These are phyloP conservation scores for Raphanus sativus DNA, from an alignment of 345 rosid genomes.

Conservation along the genomic window DNA sequence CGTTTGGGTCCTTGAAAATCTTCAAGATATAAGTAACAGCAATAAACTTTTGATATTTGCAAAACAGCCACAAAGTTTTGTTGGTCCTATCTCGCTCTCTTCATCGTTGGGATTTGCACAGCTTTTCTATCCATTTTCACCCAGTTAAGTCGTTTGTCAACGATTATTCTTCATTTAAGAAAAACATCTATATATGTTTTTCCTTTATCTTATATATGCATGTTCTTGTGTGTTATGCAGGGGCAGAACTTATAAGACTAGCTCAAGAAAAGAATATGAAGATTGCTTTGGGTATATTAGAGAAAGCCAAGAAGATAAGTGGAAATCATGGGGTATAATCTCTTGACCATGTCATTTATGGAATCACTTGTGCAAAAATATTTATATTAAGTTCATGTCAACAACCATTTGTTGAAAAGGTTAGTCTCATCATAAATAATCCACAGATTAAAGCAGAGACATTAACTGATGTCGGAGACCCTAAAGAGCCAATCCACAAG, in stretches of 20 bases:
- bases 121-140: slow-evolving; percentile 39
- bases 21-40: slow-evolving; percentile 36
- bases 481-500: slow-evolving; percentile 35
- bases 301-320: slow-evolving; percentile 53
- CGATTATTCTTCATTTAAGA: neutral
- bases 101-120: slow-evolving; percentile 36
- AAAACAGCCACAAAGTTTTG: slow-evolving; percentile 36
- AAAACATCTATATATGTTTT: neutral
- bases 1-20: slow-evolving; percentile 51
- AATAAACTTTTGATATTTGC: slow-evolving; percentile 40
- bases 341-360: slow-evolving; percentile 6
- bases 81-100: slow-evolving; percentile 5
- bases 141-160: slow-evolving; percentile 26
- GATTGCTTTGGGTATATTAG: slow-evolving; percentile 43
- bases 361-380: neutral
- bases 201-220: neutral
- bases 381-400: neutral
- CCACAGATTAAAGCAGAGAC: slow-evolving; percentile 50
- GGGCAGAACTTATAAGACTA: slow-evolving; percentile 16
- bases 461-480: slow-evolving; percentile 42
- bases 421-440: neutral
- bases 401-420: neutral
- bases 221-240: slow-evolving; percentile 28
- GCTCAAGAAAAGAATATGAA: slow-evolving; percentile 36
- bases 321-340: slow-evolving; percentile 45